Percentiles rank a stretch among this genome's conserved stretches.
phyloP scores from a whole-genome alignment of 176 grass and related monocot genomes.

The Lolium multiflorum region DNA sequence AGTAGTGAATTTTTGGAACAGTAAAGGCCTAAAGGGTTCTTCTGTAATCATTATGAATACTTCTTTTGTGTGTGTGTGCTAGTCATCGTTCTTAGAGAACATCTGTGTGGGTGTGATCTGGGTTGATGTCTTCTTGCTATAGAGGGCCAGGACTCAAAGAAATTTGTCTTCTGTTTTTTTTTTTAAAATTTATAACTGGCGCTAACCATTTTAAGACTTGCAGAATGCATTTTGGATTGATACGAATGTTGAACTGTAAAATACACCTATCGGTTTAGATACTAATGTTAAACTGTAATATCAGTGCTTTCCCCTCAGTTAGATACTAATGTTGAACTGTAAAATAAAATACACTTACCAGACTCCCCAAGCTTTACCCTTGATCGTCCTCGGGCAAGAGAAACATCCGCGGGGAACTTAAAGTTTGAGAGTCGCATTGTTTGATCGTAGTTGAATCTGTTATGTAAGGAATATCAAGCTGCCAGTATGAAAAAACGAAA shows the following conservation, averaged over 20 bases:
- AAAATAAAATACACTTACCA: background rate
- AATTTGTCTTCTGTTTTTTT: background rate
- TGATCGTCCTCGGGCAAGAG: background rate
- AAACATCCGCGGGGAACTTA: background rate
- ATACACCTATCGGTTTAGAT: background rate
- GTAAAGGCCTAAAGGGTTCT: background rate
- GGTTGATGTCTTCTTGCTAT: background rate
- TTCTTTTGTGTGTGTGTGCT: background rate
- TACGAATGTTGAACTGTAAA: background rate
- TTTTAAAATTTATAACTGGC: background rate
- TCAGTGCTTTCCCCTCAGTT: background rate
- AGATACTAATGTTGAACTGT: background rate
- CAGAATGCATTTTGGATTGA: background rate
- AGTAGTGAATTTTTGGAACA: background rate
- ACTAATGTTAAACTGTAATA: background rate
- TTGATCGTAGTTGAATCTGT: constrained; percentile 12
- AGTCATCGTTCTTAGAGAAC: constrained; percentile 14
- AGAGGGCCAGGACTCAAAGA: constrained; percentile 6
- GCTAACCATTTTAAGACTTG: constrained; percentile 7
- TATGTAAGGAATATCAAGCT: constrained; percentile 13
- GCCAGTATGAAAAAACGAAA: background rate
- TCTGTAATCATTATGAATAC: background rate
- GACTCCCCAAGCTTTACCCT: background rate
- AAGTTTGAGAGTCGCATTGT: background rate
- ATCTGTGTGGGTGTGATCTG: background rate